Base-by-base conservation (phyloP, 2,329 filamentous ascomycete genomes). In the Trichoderma gracile region DNA sequence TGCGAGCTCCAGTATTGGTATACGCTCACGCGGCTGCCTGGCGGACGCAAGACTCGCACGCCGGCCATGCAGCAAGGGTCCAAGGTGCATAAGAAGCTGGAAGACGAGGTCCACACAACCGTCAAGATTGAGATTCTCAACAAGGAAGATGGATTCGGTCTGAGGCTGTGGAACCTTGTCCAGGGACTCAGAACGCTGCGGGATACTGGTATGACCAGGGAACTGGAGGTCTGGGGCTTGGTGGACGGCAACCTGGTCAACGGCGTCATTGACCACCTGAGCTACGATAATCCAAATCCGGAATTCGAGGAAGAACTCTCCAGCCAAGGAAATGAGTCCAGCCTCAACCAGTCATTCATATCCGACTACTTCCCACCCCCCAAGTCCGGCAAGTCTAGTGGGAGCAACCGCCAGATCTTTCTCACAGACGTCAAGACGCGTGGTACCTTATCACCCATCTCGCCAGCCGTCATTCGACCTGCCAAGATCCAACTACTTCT, bases 1-100 rank as follows among this genome's bases (percentile, higher is more conserved):
- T 99, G 95, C 75, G 94, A 99, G 76, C 76, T 98, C 65, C 93
- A 98, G 75, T 96, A 97, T 72, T 93, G 88, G 81, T 97, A 96
- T 77, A 91, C 87, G 0, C 82, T 99, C 62, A 91, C 88, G 3
- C 88, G 86, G 62, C 86, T 86, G 4, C 84, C 83, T 0, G 80
- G 89, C 72, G 95, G 94, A 0, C 86, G 85, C 64, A 93, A 90
- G 73, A 89, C 85, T 61, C 82, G 82, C 40, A 98, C 93, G 0
- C 77, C 84, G 2, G 92, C 92, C 0, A 99, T 99, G 95, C 89
- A 88, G 73, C 84, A 86, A 60, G 95, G 95, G 0, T 89, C 86
- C 43, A 86, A 83, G 43, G 86, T 98, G 12, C 95, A 99, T 70
- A 87, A 93, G 72, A 84, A 84, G 42, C 84, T 98, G 0, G 94